phyloP scores from a whole-genome alignment of 2,329 filamentous ascomycete species.

The Talaromyces sp. region DNA sequence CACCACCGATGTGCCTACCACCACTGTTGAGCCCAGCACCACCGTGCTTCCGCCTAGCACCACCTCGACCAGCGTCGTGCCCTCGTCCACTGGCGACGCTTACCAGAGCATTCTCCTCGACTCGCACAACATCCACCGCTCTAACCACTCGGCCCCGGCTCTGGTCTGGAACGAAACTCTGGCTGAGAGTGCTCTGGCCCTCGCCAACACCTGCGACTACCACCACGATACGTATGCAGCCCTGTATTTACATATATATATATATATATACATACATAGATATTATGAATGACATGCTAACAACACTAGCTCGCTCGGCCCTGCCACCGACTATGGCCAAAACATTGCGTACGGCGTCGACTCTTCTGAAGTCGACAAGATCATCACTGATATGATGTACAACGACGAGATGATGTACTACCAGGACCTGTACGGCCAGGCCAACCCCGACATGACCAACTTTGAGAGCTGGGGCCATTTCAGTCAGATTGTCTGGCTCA shows the following conservation, averaged over 20 bases:
- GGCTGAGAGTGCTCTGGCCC: conserved; percentile 56
- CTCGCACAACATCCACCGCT: conserved; percentile 81
- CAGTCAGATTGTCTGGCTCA: conserved; percentile 67
- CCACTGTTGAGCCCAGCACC: conserved; percentile 2
- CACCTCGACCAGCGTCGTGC: conserved; percentile 11
- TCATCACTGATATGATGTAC: conserved; percentile 83
- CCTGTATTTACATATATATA: neutral
- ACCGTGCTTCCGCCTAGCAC: conserved; percentile 10
- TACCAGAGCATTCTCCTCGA: conserved; percentile 44
- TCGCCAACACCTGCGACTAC: conserved; percentile 65
- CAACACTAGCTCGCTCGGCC: conserved; percentile 1
- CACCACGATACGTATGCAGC: conserved; percentile 65
- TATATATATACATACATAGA: too few species aligned
- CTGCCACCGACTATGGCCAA: conserved; percentile 55
- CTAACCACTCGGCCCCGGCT: conserved; percentile 66
- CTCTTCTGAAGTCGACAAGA: conserved; percentile 54
- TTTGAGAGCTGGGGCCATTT: conserved; percentile 70
- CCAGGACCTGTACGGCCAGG: conserved; percentile 53
- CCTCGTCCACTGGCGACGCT: conserved; percentile 27
- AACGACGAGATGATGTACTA: conserved; percentile 64
- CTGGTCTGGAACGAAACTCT: conserved; percentile 62
- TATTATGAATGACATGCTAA: neutral
- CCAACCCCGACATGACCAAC: conserved; percentile 53
- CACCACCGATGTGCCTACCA: neutral
- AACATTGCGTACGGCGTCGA: conserved; percentile 72